phyloP scores from a whole-genome alignment of 2,329 filamentous ascomycete species.

The Alternaria gaisen region DNA sequence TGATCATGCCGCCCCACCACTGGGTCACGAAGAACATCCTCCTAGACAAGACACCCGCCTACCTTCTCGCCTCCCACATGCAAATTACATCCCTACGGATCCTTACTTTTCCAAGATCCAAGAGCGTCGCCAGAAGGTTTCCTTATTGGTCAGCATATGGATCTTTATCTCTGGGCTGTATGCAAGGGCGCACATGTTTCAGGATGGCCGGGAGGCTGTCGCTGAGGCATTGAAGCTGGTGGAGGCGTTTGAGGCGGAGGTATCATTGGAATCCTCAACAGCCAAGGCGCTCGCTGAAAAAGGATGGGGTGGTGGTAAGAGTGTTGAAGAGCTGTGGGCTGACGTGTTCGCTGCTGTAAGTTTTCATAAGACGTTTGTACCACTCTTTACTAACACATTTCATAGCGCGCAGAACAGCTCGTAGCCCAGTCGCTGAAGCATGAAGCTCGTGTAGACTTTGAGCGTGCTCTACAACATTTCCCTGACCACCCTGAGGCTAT shows the following conservation, averaged over 20 bases:
- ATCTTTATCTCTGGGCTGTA: conserved; percentile 90
- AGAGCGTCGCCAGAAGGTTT: conserved; percentile 64
- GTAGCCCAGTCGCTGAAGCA: conserved; percentile 70
- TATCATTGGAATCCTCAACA: conserved; percentile 69
- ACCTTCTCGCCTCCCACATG: conserved; percentile 51
- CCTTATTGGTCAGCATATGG: conserved; percentile 81
- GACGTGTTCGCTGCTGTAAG: conserved; percentile 84
- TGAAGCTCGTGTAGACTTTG: conserved; percentile 78
- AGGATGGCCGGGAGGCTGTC: conserved; percentile 81
- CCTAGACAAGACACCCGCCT: conserved; percentile 56
- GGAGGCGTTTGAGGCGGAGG: conserved; percentile 72
- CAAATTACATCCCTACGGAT: conserved; percentile 48
- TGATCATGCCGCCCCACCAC: conserved; percentile 48
- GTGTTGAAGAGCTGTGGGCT: conserved; percentile 82
- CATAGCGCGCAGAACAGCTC: conserved; percentile 72
- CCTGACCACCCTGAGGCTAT: conserved; percentile 83
- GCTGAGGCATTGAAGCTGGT: conserved; percentile 83
- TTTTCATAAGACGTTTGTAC: conserved; percentile 5
- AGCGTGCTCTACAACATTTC: conserved; percentile 80
- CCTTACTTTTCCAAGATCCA: conserved; percentile 62
- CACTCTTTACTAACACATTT: conserved; percentile 6
- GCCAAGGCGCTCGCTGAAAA: conserved; percentile 69
- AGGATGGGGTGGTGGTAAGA: conserved; percentile 82
- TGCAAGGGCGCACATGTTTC: conserved; percentile 77
- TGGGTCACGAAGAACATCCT: conserved; percentile 52